Evolutionary conservation across 2,329 filamentous ascomycete species (phyloP).

Genomic region (Drechslerella dactyloides): DNA sequence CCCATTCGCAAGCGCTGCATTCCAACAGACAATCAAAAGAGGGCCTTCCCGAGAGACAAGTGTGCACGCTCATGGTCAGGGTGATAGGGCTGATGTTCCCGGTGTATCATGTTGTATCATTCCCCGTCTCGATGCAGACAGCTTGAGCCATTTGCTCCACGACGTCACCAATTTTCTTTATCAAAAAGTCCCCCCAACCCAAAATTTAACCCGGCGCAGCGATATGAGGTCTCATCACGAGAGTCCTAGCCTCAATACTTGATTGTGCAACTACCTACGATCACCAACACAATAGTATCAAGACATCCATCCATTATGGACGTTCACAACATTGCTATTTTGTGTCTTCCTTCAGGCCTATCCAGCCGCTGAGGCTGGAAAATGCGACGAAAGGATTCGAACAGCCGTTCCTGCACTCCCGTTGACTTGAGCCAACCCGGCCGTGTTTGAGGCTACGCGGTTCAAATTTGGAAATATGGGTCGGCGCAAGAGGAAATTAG

Average conservation of each 20-base stretch:
- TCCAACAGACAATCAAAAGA: background rate
- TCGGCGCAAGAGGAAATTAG: slow-evolving; percentile 49
- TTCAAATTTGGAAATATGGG: slow-evolving; percentile 47
- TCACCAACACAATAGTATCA: background rate
- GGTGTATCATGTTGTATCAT: slow-evolving; percentile 1
- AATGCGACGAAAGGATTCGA: background rate
- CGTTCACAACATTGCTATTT: too few species aligned
- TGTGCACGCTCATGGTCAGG: background rate
- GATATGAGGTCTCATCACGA: background rate
- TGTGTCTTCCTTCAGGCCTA: background rate
- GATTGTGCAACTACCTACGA: background rate
- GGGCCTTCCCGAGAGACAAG: background rate
- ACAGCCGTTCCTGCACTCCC: slow-evolving; percentile 10
- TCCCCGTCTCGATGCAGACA: background rate
- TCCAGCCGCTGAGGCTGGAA: slow-evolving; percentile 2
- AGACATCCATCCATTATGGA: too few species aligned
- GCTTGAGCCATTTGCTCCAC: background rate
- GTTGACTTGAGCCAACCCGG: slow-evolving; percentile 6
- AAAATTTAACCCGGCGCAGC: background rate
- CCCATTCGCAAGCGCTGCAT: background rate
- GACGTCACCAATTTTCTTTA: background rate
- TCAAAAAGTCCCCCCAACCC: too few species aligned
- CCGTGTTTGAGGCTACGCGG: slow-evolving; percentile 25
- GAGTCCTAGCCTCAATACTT: background rate
- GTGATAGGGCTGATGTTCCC: background rate